Evolutionary conservation across 1,284 basidiomycete species (phyloP), one percentile per base, ranked within the genome.

Genomic region (Cystobasidium pallidum): DNA sequence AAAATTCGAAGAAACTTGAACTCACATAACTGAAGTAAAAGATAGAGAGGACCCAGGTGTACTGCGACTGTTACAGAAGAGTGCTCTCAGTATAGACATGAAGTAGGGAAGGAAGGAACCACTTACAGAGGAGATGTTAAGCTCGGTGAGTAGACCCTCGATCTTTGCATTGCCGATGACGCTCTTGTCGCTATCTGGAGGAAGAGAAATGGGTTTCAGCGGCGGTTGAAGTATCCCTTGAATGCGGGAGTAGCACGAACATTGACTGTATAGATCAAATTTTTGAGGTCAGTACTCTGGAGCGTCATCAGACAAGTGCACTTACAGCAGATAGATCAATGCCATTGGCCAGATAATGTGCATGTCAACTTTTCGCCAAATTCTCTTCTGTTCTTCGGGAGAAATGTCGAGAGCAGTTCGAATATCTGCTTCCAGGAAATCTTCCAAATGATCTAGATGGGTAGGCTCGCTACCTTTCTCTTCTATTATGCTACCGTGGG

Each of bases 121-220:
- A 36, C 59, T 43, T 45, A 62, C 59, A 21, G 59, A 62, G n/a
- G 59, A 62, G 36, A 62, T 62, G 59, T 62, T 19, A 6, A 62
- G 59, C 21, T 62, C 39, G 11, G 36, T 62, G 15, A 43, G 41
- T 26, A 62, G 43, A 39, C 59, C 59, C 28, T 62, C 59, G n/a
- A 62, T 62, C 59, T 62, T 62, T 32, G 59, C 59, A 62, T 62
- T 62, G 36, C 59, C 59, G n/a, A 62, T 62, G 39, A 62, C 59
- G 21, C 39, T 43, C 59, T 62, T 62, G 59, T 62, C 59, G 59
- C 59, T 62, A 39, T 62, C 36, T 62, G 55, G 17, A 26, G 17
- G 21, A 28, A 24, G 21, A 26, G 26, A 8, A 28, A 28, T 6
- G 7, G 24, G 17, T 24, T 51, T 26, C 11, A 34, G 52, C 7